Percentiles rank a stretch among this genome's conserved stretches.
phyloP scores from a whole-genome alignment of 768 basidiomycete species.

The Peribolospora kevripleyi region DNA sequence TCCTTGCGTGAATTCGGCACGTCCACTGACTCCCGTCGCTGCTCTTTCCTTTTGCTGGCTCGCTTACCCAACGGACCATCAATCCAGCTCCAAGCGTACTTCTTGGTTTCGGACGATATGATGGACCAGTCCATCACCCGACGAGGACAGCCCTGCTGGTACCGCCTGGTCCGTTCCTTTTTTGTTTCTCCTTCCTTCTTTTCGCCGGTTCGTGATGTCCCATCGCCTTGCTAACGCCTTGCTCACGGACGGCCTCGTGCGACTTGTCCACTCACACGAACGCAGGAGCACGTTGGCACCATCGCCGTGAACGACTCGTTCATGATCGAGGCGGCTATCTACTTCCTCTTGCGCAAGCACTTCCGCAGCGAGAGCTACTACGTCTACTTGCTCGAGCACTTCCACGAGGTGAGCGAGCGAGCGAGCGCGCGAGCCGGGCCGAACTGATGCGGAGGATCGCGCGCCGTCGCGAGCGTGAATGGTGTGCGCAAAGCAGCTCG shows the following conservation, averaged over 20 bases:
- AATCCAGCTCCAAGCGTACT: constrained; percentile 74
- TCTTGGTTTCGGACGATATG: constrained; percentile 90
- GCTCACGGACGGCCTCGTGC: background rate
- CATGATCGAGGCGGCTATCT: constrained; percentile 88
- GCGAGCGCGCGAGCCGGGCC: too few species aligned
- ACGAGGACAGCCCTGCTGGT: constrained; percentile 89
- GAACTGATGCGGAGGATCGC: background rate
- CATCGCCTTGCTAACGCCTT: background rate
- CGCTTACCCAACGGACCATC: background rate
- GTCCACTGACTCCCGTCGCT: background rate
- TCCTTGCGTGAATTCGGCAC: background rate
- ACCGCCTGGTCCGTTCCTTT: constrained; percentile 28
- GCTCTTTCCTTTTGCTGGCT: too few species aligned
- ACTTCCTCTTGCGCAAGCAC: constrained; percentile 62
- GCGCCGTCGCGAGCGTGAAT: background rate
- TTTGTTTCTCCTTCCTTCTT: background rate
- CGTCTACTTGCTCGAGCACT: constrained; percentile 66
- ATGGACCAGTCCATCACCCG: constrained; percentile 91
- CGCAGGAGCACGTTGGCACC: constrained; percentile 34
- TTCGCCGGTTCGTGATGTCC: background rate
- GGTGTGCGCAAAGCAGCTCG: background rate
- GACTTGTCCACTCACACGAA: background rate
- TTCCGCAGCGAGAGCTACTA: constrained; percentile 63
- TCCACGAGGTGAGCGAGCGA: constrained; percentile 42
- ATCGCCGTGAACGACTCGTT: constrained; percentile 90